Evolutionary conservation across 208 protist genomes (phyloP).

Genomic region (Leptomonas pyrrhocoris): DNA sequence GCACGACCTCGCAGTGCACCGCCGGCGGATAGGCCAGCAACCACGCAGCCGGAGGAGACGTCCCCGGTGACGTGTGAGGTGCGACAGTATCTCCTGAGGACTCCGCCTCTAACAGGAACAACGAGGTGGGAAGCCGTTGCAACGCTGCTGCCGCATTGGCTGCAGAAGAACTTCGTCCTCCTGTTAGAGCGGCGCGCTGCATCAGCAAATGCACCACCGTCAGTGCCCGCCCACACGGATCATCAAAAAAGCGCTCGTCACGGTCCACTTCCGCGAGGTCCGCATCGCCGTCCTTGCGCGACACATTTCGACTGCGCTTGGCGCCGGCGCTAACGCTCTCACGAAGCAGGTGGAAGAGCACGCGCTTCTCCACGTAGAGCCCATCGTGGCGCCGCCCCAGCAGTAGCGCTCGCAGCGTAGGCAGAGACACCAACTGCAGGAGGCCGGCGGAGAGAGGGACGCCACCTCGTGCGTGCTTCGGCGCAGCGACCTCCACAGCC

Average conservation of each 20-base stretch:
- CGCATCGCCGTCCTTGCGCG: background rate
- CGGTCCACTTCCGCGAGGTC: background rate
- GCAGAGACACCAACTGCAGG: conserved; percentile 11
- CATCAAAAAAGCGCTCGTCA: conserved; percentile 13
- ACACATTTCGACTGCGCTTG: background rate
- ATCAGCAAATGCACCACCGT: conserved; percentile 29
- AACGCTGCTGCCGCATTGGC: background rate
- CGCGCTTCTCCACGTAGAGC: conserved; percentile 18
- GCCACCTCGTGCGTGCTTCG: background rate
- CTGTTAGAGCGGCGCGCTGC: background rate
- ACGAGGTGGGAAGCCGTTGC: background rate
- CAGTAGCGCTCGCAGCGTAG: conserved; percentile 11
- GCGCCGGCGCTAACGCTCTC: conserved; percentile 1
- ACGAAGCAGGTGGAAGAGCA: conserved; percentile 27
- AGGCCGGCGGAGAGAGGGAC: conserved; percentile 23
- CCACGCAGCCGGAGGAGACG: conserved; percentile 6
- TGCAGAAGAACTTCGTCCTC: background rate
- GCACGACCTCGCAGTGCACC: conserved; percentile 47
- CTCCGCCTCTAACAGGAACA: conserved; percentile 10
- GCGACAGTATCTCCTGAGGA: background rate
- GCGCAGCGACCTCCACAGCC: conserved; percentile 3
- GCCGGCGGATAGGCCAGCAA: conserved; percentile 28
- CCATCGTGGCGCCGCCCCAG: conserved; percentile 4
- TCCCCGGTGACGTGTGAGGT: background rate
- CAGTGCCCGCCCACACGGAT: conserved; percentile 25